These are phyloP conservation scores for Candida tallmaniae DNA, from an alignment of 805 yeast species.

Conservation along the genomic window DNA sequence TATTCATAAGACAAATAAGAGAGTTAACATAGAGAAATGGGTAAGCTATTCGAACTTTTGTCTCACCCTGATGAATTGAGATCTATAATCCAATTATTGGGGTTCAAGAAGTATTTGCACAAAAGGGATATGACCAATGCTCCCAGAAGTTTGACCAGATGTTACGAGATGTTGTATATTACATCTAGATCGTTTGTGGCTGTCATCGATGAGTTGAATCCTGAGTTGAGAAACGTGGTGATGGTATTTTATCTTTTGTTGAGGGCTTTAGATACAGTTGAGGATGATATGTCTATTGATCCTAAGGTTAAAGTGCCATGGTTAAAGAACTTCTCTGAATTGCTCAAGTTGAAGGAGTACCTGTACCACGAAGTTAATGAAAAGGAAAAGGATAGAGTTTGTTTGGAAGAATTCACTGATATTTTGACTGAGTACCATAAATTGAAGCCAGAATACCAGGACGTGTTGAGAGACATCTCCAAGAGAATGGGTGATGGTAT, in stretches of 20 bases:
- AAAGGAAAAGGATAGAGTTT: slow-evolving; percentile 76
- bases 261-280: slow-evolving; percentile 92
- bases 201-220: slow-evolving; percentile 86
- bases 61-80: slow-evolving; percentile 69
- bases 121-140: slow-evolving; percentile 38
- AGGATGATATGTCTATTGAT: slow-evolving; percentile 89
- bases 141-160: slow-evolving; percentile 40
- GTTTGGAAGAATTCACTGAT: slow-evolving; percentile 71
- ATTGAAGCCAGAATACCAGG: slow-evolving; percentile 72
- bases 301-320: slow-evolving; percentile 69
- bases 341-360: slow-evolving; percentile 68
- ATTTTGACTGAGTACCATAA: slow-evolving; percentile 68
- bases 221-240: slow-evolving; percentile 77
- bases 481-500: slow-evolving; percentile 92
- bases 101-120: slow-evolving; percentile 50
- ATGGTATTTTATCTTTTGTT: slow-evolving; percentile 81
- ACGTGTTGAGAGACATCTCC: slow-evolving; percentile 72
- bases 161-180: slow-evolving; percentile 59
- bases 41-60: slow-evolving; percentile 54
- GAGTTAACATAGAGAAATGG: slow-evolving; percentile 51
- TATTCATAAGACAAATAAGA: too few relatives aligned
- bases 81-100: slow-evolving; percentile 58
- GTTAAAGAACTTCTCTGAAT: slow-evolving; percentile 61
- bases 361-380: slow-evolving; percentile 71
- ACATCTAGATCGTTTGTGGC: slow-evolving; percentile 95